phyloP scores from a whole-genome alignment of 2,329 filamentous ascomycete species.

The Pyrenophora tritici-repentis region DNA sequence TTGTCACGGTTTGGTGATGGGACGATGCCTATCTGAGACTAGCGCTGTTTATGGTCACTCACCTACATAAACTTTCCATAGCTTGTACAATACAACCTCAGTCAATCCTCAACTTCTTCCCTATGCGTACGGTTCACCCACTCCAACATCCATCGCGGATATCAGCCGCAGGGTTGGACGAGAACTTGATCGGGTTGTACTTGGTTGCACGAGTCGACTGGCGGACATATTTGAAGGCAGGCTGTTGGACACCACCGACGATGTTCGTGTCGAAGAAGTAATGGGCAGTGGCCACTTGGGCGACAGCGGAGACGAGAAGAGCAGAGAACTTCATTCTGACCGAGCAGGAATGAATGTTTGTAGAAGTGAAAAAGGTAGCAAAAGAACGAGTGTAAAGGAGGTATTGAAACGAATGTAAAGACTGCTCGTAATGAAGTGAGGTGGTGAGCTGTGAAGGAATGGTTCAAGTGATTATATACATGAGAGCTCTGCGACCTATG shows the following conservation, averaged over 20 bases:
- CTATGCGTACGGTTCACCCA: no score
- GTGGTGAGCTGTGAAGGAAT: neutral
- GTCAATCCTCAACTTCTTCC: no score
- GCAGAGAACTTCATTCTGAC: slow-evolving; percentile 14
- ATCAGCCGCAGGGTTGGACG: slow-evolving; percentile 17
- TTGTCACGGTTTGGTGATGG: no score
- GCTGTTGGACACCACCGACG: slow-evolving; percentile 13
- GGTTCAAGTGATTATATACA: neutral
- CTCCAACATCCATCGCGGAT: slow-evolving; percentile 27
- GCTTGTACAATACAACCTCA: no score
- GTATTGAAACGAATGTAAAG: slow-evolving; percentile 7
- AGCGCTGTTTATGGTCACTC: no score
- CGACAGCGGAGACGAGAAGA: slow-evolving; percentile 5
- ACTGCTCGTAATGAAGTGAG: slow-evolving; percentile 1
- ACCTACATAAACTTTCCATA: no score
- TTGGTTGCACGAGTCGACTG: slow-evolving; percentile 24
- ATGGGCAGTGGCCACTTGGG: slow-evolving; percentile 27
- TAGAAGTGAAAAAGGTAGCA: neutral
- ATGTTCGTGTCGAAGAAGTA: slow-evolving; percentile 34
- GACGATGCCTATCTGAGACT: no score
- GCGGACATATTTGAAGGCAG: slow-evolving; percentile 28
- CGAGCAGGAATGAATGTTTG: slow-evolving; percentile 9
- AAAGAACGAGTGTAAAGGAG: slow-evolving; percentile 3
- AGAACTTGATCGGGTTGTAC: slow-evolving; percentile 36
- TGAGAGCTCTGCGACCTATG: neutral